These are phyloP conservation scores for Malassezia equina DNA, from an alignment of 1,284 basidiomycete species.

Conservation along the genomic window DNA sequence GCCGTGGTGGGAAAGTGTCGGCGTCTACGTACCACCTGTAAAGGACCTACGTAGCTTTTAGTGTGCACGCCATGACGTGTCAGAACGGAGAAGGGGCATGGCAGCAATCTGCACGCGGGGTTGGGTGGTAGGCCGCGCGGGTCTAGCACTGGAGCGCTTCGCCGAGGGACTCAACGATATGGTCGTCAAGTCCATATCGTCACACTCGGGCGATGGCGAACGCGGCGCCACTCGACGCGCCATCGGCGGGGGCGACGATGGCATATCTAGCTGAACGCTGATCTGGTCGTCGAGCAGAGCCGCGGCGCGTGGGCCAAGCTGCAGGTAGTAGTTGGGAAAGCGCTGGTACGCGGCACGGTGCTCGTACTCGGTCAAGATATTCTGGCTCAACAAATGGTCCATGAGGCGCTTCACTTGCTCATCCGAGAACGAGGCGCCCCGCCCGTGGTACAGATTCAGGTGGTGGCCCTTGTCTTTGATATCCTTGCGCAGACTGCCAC, in stretches of 20 bases:
- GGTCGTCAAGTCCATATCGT: conserved; percentile 11
- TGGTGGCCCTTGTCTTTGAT: conserved; percentile 55
- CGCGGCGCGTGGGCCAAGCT: conserved; percentile 1
- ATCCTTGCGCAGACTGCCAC: conserved; percentile 56
- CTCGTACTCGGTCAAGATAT: conserved; percentile 9
- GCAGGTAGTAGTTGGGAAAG: conserved; percentile 12
- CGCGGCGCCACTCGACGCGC: not conserved
- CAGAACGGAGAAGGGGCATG: conserved; percentile 8
- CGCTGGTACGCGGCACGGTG: conserved; percentile 10
- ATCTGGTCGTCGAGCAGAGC: not conserved
- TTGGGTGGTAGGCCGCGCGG: not conserved
- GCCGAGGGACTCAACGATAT: conserved; percentile 11
- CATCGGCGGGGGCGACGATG: not conserved
- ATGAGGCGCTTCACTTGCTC: conserved; percentile 14
- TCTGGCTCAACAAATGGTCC: conserved; percentile 7
- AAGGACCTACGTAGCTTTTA: conserved; percentile 25
- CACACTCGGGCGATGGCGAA: not conserved
- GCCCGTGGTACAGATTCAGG: conserved; percentile 22
- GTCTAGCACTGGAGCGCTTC: not conserved
- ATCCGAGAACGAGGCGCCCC: conserved; percentile 6
- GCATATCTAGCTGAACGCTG: conserved; percentile 7
- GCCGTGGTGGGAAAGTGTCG: conserved; percentile 84
- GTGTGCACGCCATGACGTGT: not conserved
- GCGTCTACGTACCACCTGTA: conserved; percentile 83
- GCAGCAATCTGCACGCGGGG: conserved; percentile 4